phyloP scores from a whole-genome alignment of 140 eudicot species.

The Ambrosia hybrid region DNA sequence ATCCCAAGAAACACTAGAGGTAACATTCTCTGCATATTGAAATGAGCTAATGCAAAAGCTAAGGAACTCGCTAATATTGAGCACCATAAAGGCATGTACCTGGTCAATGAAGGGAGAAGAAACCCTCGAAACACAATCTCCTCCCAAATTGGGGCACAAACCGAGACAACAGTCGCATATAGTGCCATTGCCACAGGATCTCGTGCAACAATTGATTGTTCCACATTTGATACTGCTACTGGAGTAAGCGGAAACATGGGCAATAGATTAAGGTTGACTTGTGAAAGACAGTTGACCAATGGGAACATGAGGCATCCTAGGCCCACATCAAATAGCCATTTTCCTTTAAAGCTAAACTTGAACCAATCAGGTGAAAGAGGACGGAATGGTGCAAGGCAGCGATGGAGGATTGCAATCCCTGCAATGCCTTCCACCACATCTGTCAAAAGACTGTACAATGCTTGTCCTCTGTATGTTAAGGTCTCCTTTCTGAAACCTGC shows the following conservation, averaged over 20 bases:
- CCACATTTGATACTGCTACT: no score
- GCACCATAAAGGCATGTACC: slow-evolving; percentile 85
- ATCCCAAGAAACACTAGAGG: slow-evolving; percentile 83
- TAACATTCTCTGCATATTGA: slow-evolving; percentile 73
- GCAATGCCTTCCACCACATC: slow-evolving; percentile 82
- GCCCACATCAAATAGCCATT: no score
- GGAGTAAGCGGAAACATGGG: no score
- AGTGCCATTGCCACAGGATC: no score
- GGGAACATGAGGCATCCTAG: no score
- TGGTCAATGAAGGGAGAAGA: slow-evolving; percentile 80
- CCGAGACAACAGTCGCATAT: slow-evolving; percentile 4
- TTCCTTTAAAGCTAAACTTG: no score
- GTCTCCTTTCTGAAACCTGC: slow-evolving; percentile 41
- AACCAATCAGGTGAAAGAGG: slow-evolving; percentile 53
- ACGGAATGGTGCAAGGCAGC: slow-evolving; percentile 66
- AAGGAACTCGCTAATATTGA: slow-evolving; percentile 52
- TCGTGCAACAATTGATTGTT: no score
- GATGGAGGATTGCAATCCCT: slow-evolving; percentile 70
- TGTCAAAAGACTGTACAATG: slow-evolving; percentile 71
- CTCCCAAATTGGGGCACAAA: no score
- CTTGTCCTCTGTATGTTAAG: slow-evolving; percentile 68
- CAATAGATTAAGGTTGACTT: no score
- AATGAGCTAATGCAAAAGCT: slow-evolving; percentile 70
- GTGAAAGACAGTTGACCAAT: no score
- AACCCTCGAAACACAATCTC: slow-evolving; percentile 18